A percentile compares a stretch with the other conserved stretches of the same genome.
These are phyloP conservation scores for Chlorencoelia australis DNA, from an alignment of 2,329 filamentous ascomycete genomes.

Conservation along the genomic window DNA sequence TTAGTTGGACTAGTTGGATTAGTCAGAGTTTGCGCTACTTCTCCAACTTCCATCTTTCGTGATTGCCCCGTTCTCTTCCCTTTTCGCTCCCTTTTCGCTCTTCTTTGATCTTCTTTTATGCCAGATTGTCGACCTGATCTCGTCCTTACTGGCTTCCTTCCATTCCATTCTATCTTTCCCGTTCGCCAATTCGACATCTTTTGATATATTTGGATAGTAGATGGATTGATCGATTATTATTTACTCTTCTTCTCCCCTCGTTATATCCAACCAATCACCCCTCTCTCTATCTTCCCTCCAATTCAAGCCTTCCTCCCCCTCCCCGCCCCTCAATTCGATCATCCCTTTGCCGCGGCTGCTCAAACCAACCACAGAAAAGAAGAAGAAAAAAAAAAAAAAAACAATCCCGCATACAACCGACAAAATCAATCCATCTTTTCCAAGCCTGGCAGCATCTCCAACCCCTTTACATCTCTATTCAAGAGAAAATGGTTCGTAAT, in stretches of 20 bases:
- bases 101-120: no score
- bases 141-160: no score
- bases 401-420: constrained; percentile 18
- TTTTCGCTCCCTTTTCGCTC: no score
- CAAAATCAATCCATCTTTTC: constrained; percentile 4
- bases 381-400: not conserved
- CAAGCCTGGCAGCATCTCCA: not conserved
- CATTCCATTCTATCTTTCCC: no score
- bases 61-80: no score
- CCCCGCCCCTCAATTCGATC: not conserved
- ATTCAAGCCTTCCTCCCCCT: not conserved
- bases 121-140: no score
- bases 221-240: not conserved
- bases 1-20: no score
- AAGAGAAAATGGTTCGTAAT: constrained; percentile 72
- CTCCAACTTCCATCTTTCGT: no score
- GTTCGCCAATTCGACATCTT: not conserved
- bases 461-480: constrained; percentile 1
- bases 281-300: not conserved
- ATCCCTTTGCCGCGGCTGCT: not conserved
- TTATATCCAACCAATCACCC: not conserved
- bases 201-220: no score
- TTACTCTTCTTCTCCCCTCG: not conserved
- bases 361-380: not conserved
- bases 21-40: no score